phyloP scores from a whole-genome alignment of 768 basidiomycete species.

The Phylloporus sp. region DNA sequence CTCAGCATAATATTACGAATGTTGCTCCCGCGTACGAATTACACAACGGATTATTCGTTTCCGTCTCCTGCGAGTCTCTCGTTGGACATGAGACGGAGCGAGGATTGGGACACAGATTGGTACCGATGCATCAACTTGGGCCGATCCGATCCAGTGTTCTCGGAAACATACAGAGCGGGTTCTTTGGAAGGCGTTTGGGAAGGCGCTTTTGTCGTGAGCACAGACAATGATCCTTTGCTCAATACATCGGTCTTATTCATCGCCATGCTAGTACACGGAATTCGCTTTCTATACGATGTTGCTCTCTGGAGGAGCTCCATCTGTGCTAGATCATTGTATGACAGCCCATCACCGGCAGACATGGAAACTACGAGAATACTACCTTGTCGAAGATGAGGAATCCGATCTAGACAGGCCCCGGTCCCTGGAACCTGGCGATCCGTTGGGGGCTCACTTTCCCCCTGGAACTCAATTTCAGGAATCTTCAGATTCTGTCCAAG shows the following conservation, averaged over 20 bases:
- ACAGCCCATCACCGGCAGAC: conserved; percentile 86
- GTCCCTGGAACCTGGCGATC: conserved; percentile 55
- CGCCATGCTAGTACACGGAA: conserved; percentile 62
- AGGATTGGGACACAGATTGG: conserved; percentile 74
- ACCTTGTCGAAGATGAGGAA: conserved; percentile 41
- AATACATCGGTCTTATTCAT: neutral
- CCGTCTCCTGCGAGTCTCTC: conserved; percentile 13
- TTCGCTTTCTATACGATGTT: conserved; percentile 82
- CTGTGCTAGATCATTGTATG: conserved; percentile 64
- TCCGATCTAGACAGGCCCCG: neutral
- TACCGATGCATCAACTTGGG: conserved; percentile 46
- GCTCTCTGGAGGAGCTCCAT: conserved; percentile 63
- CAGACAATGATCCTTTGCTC: neutral
- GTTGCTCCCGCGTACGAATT: conserved; percentile 3
- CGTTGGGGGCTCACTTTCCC: conserved; percentile 61
- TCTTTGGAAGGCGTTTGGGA: conserved; percentile 80
- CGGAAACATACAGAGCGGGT: conserved; percentile 55
- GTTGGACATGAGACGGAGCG: conserved; percentile 27
- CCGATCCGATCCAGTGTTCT: conserved; percentile 31
- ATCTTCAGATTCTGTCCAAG: conserved; percentile 41
- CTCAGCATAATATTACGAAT: conserved; percentile 45
- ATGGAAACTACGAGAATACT: conserved; percentile 81
- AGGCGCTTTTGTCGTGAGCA: conserved; percentile 66
- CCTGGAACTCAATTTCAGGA: conserved; percentile 49
- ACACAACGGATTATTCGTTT: conserved; percentile 4